These are phyloP conservation scores for Sphagnurus paluster DNA, from an alignment of 1,284 basidiomycete species.

Conservation along the genomic window DNA sequence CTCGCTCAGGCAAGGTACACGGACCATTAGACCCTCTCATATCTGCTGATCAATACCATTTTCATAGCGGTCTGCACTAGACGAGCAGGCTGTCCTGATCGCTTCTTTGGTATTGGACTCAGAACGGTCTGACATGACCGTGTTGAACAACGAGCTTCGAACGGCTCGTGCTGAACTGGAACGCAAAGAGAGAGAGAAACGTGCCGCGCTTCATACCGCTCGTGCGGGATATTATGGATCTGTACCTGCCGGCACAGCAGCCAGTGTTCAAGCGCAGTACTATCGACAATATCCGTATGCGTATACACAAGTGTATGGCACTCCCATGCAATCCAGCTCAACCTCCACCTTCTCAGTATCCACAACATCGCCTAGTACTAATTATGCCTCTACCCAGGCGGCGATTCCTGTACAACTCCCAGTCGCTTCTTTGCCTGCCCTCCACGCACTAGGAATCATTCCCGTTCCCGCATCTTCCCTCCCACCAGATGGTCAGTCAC, in stretches of 20 bases:
- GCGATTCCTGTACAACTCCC: conserved; percentile 77
- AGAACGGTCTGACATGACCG: conserved; percentile 60
- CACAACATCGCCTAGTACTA: conserved; percentile 26
- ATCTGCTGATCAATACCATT: conserved; percentile 16
- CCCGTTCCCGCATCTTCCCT: conserved; percentile 64
- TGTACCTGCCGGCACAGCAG: conserved; percentile 26
- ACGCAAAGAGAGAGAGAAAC: conserved; percentile 64
- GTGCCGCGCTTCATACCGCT: conserved; percentile 32
- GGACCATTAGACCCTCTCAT: background rate
- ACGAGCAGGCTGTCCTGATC: conserved; percentile 61
- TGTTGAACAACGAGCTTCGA: conserved; percentile 58
- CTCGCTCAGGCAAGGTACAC: conserved; percentile 55
- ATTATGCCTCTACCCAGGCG: conserved; percentile 20
- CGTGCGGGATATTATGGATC: conserved; percentile 34
- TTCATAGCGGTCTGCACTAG: conserved; percentile 54
- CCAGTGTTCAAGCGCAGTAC: conserved; percentile 46
- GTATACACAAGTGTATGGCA: conserved; percentile 52
- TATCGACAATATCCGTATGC: conserved; percentile 57
- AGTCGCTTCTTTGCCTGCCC: conserved; percentile 62
- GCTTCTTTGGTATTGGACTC: conserved; percentile 62
- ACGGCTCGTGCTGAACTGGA: conserved; percentile 64
- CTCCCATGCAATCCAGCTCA: conserved; percentile 25
- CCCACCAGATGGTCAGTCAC: conserved; percentile 55
- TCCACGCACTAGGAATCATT: conserved; percentile 69
- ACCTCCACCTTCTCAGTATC: conserved; percentile 35